Base-by-base conservation (phyloP, 768 basidiomycete species). In the Auriscalpium vulgare region DNA sequence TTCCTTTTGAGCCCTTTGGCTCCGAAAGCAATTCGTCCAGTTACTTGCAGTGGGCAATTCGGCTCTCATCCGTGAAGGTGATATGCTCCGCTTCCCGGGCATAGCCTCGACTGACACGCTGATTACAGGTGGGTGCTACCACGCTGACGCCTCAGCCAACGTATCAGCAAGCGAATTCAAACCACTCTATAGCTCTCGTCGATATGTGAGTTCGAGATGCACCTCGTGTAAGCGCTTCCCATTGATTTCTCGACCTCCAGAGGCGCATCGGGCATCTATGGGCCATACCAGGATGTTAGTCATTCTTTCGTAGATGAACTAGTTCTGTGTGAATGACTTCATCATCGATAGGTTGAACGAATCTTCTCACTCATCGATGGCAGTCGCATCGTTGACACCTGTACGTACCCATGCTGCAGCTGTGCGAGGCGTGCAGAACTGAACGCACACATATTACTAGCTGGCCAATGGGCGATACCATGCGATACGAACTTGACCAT, bases 41-140 rank as follows among this genome's bases (percentile, higher is more conserved):
- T 59, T 91, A 91, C 61, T 71, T 91, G 47, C 82, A 85, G 57
- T 91, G 89, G 89, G 79, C 80, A 0, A 81, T 90, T 57, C 80
- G 79, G 3, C 65, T 91, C 44, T 68, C 76, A 1, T 69, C 69
- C 21, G 74, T 90, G 47, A 71, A 76, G 45, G 87, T 88, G 60
- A 40, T 77, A 59, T 29, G 38, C 59, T 29, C 48, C 10, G 7
- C 14, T 50, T 21, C 17, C n/a, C 7, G 4, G 4, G 29, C 9
- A 13, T 19, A 16, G n/a, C 21, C 10, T 8, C 47, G 16, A 51
- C 52, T 48, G 3, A 51, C 34, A 8, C 45, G 43, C 1, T 13
- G 23, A 23, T 23, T 10, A 10, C 19, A 50, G 38, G 14, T 38
- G 10, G 45, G 59, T 43, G 40, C 54, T 59, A 37, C 64, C 19